phyloP scores from a whole-genome alignment of 805 yeast genomes.

The Osmozyma mogii region DNA sequence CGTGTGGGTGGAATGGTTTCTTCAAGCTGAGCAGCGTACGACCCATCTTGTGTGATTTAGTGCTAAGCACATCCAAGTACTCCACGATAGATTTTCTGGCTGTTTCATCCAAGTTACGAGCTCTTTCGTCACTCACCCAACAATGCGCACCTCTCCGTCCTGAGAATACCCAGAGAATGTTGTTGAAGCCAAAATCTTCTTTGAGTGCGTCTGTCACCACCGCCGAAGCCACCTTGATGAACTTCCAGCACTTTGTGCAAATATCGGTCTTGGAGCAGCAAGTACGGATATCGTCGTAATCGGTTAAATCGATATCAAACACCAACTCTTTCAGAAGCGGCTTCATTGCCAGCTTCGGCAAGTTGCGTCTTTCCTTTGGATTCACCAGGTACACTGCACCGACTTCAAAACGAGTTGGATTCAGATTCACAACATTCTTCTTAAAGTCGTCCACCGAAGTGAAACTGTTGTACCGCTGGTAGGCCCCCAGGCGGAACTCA shows the following conservation, averaged over 20 bases:
- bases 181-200: slow-evolving; percentile 84
- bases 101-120: slow-evolving; percentile 64
- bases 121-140: slow-evolving; percentile 88
- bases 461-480: slow-evolving; percentile 82
- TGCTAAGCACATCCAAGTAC: slow-evolving; percentile 67
- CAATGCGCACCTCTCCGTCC: slow-evolving; percentile 99
- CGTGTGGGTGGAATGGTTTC: slow-evolving; percentile 87
- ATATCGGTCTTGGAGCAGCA: slow-evolving; percentile 84
- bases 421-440: slow-evolving; percentile 59
- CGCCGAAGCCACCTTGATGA: slow-evolving; percentile 75
- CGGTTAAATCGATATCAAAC: slow-evolving; percentile 96
- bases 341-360: slow-evolving; percentile 69
- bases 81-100: slow-evolving; percentile 75
- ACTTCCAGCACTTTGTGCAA: slow-evolving; percentile 89
- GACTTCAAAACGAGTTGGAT: slow-evolving; percentile 88
- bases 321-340: slow-evolving; percentile 84
- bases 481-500: slow-evolving; percentile 81
- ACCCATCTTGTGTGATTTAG: slow-evolving; percentile 30
- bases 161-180: slow-evolving; percentile 90
- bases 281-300: slow-evolving; percentile 88
- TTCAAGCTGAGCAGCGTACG: slow-evolving; percentile 47
- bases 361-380: slow-evolving; percentile 76
- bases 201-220: slow-evolving; percentile 63
- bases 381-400: slow-evolving; percentile 87
- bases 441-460: slow-evolving; percentile 63